Conservation (phyloP, 2,329 filamentous ascomycete genomes). For the Aspergillus sojae region DNA sequence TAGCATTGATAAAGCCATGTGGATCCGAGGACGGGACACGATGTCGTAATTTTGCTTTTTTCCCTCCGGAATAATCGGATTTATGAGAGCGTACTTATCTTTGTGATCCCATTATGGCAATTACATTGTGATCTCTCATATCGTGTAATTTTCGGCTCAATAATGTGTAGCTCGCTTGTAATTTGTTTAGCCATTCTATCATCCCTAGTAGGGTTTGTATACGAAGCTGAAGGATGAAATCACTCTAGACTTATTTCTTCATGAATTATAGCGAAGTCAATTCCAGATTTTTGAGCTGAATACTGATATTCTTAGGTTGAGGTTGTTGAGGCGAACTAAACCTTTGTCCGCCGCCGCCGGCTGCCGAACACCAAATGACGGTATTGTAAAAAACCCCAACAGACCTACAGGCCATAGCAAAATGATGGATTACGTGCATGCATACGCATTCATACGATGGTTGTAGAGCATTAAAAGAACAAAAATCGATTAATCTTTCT, state of each 20-base stretch:
- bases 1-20: not conserved
- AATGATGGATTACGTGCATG: not conserved
- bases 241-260: not conserved
- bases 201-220: not conserved
- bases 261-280: not conserved
- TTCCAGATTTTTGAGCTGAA: not conserved
- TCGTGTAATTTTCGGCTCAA: not conserved
- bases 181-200: too few species aligned
- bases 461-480: not conserved
- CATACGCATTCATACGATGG: not conserved
- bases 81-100: not conserved
- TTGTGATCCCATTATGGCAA: not conserved
- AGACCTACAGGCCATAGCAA: too few species aligned
- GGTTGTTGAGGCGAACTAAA: not conserved
- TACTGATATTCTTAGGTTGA: not conserved
- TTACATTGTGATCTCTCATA: not conserved
- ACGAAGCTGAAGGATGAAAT: not conserved
- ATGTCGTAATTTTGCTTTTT: not conserved
- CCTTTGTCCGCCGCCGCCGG: not conserved
- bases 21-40: not conserved
- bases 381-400: not conserved
- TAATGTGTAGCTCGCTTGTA: not conserved
- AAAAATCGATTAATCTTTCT: not conserved
- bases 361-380: not conserved
- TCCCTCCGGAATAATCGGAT: not conserved